These are phyloP conservation scores for Ilyonectria robusta DNA, from an alignment of 2,329 filamentous ascomycete species.

Conservation along the genomic window DNA sequence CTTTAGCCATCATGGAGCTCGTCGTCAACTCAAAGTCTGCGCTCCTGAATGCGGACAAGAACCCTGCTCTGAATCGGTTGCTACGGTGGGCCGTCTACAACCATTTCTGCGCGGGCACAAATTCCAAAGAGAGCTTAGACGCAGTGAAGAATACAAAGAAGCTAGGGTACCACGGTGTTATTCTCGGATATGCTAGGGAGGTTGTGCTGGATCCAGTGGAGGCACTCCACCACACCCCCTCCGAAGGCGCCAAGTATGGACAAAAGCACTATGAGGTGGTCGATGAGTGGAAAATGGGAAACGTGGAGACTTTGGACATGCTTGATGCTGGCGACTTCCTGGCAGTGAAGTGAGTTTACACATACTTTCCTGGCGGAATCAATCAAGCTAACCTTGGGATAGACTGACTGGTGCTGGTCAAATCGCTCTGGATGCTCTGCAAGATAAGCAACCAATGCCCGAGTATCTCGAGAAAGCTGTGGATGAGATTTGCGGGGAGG, in stretches of 20 bases:
- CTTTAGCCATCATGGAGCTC: constrained; percentile 42
- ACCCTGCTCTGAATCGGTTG: constrained; percentile 55
- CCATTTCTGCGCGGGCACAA: constrained; percentile 70
- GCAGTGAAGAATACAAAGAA: constrained; percentile 61
- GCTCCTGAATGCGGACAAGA: constrained; percentile 62
- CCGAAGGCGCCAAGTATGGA: constrained; percentile 27
- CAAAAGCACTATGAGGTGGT: constrained; percentile 43
- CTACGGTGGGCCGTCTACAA: constrained; percentile 65
- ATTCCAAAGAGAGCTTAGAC: constrained; percentile 60
- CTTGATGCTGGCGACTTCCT: constrained; percentile 68
- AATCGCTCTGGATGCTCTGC: constrained; percentile 55
- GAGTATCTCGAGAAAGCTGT: constrained; percentile 57
- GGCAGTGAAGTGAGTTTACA: constrained; percentile 65
- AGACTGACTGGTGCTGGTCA: constrained; percentile 60
- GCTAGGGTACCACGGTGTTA: constrained; percentile 66
- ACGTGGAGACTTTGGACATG: constrained; percentile 67
- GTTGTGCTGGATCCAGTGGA: constrained; percentile 53
- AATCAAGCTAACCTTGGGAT: background rate
- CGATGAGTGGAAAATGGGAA: constrained; percentile 66
- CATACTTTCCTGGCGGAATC: fast-evolving
- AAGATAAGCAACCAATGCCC: constrained; percentile 51
- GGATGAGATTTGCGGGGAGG: constrained; percentile 55
- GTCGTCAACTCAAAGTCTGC: constrained; percentile 46
- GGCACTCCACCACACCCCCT: constrained; percentile 18
- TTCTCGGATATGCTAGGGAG: constrained; percentile 68